Percentiles rank a stretch among this genome's conserved stretches.
Conservation (phyloP, 2,329 filamentous ascomycete genomes). For the Hypoxylon sp. region DNA sequence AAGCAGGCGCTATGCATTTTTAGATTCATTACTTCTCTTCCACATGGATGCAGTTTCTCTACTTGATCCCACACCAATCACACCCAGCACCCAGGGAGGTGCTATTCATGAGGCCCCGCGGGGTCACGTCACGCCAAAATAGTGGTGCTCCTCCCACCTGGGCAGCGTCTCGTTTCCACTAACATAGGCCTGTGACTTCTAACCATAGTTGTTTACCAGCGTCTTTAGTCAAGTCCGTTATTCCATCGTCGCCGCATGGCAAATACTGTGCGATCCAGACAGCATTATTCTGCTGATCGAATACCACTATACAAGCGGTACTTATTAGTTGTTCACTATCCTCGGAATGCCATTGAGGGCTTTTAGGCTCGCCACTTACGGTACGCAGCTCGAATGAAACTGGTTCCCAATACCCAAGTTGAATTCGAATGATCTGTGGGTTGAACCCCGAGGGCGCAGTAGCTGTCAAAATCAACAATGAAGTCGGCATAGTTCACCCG, state of each 20-base stretch:
- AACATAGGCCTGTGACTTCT: constrained; percentile 53
- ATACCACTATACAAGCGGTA: constrained; percentile 51
- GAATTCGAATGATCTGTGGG: constrained; percentile 51
- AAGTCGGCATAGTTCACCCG: constrained; percentile 62
- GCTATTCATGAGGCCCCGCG: no score
- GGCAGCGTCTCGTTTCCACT: neutral
- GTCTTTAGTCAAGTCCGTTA: constrained; percentile 53
- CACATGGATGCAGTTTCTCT: no score
- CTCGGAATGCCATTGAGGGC: neutral
- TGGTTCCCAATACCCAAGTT: constrained; percentile 56
- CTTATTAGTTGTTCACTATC: constrained; percentile 26
- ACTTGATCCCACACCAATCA: no score
- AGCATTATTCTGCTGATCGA: constrained; percentile 56
- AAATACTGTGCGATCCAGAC: constrained; percentile 57
- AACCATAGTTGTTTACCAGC: constrained; percentile 50
- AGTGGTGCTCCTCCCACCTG: no score
- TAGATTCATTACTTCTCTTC: neutral
- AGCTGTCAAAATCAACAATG: constrained; percentile 54
- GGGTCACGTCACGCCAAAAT: no score
- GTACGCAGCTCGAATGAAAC: constrained; percentile 56
- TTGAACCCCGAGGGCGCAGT: constrained; percentile 56
- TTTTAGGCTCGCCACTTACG: constrained; percentile 44
- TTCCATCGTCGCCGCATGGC: constrained; percentile 54
- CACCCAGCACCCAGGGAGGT: no score
- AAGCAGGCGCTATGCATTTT: constrained; percentile 1